Conservation (phyloP, 129 eudicot genomes). For the Lactuca saligna region DNA sequence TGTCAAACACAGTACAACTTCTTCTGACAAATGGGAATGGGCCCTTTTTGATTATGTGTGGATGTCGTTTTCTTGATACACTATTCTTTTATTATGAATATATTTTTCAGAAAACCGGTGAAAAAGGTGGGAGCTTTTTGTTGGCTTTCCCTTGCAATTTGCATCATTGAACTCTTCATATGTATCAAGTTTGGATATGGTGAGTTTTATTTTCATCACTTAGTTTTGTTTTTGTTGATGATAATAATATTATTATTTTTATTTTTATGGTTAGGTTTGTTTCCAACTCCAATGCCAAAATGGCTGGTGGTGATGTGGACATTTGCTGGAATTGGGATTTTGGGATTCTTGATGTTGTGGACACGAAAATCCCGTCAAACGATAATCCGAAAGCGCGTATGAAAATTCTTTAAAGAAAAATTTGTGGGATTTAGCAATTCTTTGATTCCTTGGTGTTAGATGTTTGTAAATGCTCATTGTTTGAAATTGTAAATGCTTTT, state of each 20-base stretch:
- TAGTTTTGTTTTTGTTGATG: too few relatives aligned
- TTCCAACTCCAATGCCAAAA: constrained; percentile 74
- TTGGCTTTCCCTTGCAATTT: constrained; percentile 95
- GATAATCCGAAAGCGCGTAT: constrained; percentile 50
- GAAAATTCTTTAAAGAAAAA: constrained; percentile 25
- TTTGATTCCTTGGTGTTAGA: constrained; percentile 39
- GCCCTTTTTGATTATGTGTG: background rate
- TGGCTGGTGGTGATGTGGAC: constrained; percentile 84
- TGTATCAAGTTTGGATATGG: constrained; percentile 98
- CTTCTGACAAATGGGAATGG: too few relatives aligned
- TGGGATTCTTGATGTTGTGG: constrained; percentile 61
- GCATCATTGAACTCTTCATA: constrained; percentile 93
- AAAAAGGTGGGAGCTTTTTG: constrained; percentile 96
- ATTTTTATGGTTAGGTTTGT: constrained; percentile 57
- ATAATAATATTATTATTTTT: too few relatives aligned
- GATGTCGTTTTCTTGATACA: background rate
- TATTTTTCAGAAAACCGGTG: constrained; percentile 65
- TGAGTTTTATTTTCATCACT: constrained; percentile 31
- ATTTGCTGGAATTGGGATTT: constrained; percentile 43
- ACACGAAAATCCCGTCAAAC: constrained; percentile 60
- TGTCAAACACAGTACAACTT: too few relatives aligned
- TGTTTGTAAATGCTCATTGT: constrained; percentile 45
- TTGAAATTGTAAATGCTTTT: constrained; percentile 50
- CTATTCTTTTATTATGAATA: background rate
- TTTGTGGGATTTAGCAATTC: constrained; percentile 29